Evolutionary conservation across 2,329 filamentous ascomycete genomes (phyloP).

Genomic region (Fusarium protoensiforme): DNA sequence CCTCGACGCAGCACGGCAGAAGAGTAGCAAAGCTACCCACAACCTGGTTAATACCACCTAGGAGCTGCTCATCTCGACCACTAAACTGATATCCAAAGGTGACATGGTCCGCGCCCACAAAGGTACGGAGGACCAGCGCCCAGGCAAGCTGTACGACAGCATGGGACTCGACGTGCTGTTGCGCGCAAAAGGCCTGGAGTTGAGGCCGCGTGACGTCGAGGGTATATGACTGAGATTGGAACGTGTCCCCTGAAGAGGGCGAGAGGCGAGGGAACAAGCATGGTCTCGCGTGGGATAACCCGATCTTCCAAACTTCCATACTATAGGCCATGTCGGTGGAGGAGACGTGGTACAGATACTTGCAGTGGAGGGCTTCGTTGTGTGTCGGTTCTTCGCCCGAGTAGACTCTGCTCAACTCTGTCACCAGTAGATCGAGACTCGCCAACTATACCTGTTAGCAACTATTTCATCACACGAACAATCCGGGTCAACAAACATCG

Average conservation of each 20-base stretch:
- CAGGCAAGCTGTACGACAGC: constrained; percentile 69
- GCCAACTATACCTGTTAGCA: constrained; percentile 27
- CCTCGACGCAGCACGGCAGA: constrained; percentile 48
- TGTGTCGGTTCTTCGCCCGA: constrained; percentile 48
- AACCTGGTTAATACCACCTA: constrained; percentile 53
- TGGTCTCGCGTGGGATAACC: constrained; percentile 50
- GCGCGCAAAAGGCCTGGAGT: constrained; percentile 56
- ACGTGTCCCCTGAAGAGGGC: constrained; percentile 30
- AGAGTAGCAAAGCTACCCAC: constrained; percentile 60
- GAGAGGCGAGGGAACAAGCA: constrained; percentile 60
- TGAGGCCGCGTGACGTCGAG: constrained; percentile 53
- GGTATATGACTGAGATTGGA: constrained; percentile 53
- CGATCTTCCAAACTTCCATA: constrained; percentile 59
- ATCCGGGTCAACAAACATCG: constrained; percentile 48
- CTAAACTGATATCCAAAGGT: constrained; percentile 65
- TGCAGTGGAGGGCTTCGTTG: constrained; percentile 36
- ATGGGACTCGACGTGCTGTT: constrained; percentile 56
- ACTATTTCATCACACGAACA: background rate
- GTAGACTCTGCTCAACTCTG: constrained; percentile 60
- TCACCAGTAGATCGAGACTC: constrained; percentile 59
- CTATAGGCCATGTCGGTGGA: constrained; percentile 47
- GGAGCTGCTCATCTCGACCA: constrained; percentile 56
- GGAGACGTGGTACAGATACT: constrained; percentile 42
- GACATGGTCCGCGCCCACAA: constrained; percentile 62
- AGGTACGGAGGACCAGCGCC: constrained; percentile 66